phyloP scores from a whole-genome alignment of 352 stramenopile genomes.

The Phytopythium boreale region DNA sequence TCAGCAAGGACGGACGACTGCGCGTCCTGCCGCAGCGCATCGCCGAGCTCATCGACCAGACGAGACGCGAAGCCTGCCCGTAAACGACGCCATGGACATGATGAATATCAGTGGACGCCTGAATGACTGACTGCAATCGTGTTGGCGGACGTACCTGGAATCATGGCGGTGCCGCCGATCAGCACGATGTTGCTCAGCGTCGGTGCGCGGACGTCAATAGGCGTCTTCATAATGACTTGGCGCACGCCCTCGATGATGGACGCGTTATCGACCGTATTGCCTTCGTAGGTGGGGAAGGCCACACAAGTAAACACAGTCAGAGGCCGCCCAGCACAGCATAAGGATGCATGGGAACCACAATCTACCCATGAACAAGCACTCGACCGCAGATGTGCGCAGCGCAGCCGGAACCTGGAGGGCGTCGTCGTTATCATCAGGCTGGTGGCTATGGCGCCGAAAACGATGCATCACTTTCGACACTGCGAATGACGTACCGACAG shows the following conservation, averaged over 20 bases:
- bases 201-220: conserved; percentile 59
- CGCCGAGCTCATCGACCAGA: conserved; percentile 42
- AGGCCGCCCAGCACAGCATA: not conserved
- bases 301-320: not conserved
- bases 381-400: conserved; percentile 35
- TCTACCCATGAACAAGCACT: conserved; percentile 50
- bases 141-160: conserved; percentile 40
- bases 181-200: conserved; percentile 79
- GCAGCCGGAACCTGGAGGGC: conserved; percentile 31
- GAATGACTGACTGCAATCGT: not conserved
- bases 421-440: not conserved
- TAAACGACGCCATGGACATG: not conserved
- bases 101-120: not conserved
- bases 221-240: conserved; percentile 48
- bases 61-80: conserved; percentile 47
- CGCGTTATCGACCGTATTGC: conserved; percentile 29
- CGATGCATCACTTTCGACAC: not conserved
- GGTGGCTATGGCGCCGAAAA: not conserved
- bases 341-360: not conserved
- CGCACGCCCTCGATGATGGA: conserved; percentile 60
- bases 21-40: conserved; percentile 33
- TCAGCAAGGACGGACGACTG: conserved; percentile 33
- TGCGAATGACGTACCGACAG: conserved; percentile 26
- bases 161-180: conserved; percentile 71
- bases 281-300: conserved; percentile 3